Base-by-base conservation (phyloP, 164 flowering plant genomes). In the Stephania yunnanensis region DNA sequence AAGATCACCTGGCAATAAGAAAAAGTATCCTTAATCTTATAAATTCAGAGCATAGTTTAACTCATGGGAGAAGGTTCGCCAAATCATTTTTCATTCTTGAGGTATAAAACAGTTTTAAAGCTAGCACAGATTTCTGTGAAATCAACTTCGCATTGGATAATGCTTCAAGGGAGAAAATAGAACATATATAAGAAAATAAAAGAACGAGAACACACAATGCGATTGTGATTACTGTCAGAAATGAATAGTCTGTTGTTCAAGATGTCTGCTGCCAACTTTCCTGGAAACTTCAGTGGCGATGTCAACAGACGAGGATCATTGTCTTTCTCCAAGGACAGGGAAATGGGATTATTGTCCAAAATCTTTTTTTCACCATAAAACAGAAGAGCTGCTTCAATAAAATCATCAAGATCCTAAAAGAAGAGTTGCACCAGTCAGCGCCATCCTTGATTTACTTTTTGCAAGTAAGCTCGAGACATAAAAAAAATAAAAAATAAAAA, bases 221-320 rank as follows among this genome's bases (percentile, higher is more conserved):
- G 91, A 80, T 95, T 93, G 81, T 93, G 98, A 78, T 87, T 93
- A 85, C 99, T 95, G 85, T 95, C 99, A 55, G 99, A 91, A 78
- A 95, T 95, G 83, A 95, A 95, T 20, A 95, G 89, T 73, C 98
- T 88, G 81, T 88, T 90, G 86, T 95, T 95, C 77, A 88, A 81
- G 72, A 83, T 82, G 83, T 95, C 99, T 71, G 89, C 80, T 67
- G 89, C 96, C 78, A 95, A 86, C 86, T 95, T 95, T 74, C 98
- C 99, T 46, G 99, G 99, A 83, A 93, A 95, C 87, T 93, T 95
- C 82, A 93, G 78, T 3, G 98, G 98, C 48, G 98, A 95, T 53
- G 85, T 83, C 75, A 86, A 42, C 71, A 92, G 80, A 36, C 92
- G 90, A 25, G 88, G 92, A 86, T 89, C 97, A 78, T 84, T 92